Percentiles rank a stretch among this genome's conserved stretches.
Conservation (phyloP, 2,329 filamentous ascomycete genomes). For the Aspergillus clavatus region DNA sequence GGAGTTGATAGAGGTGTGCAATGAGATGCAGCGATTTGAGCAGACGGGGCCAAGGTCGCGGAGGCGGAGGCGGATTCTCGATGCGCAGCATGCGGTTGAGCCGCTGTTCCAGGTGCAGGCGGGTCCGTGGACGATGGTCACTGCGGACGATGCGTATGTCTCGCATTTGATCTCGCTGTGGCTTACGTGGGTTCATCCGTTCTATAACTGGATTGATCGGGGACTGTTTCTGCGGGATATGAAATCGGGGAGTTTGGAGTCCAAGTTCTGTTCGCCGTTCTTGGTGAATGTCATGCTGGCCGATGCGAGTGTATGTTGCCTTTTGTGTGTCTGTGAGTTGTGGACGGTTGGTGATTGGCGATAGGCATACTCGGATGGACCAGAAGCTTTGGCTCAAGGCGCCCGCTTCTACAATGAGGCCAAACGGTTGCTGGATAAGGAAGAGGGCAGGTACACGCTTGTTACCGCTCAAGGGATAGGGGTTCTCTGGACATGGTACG, state of each 20-base stretch:
- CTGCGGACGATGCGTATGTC: conserved; percentile 22
- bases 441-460: conserved; percentile 28
- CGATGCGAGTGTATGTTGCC: conserved; percentile 26
- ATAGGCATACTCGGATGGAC: conserved; percentile 27
- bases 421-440: conserved; percentile 25
- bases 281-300: conserved; percentile 33
- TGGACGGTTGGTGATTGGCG: not conserved
- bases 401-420: conserved; percentile 33
- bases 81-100: conserved; percentile 14
- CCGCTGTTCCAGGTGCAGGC: conserved; percentile 23
- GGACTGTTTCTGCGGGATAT: conserved; percentile 34
- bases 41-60: conserved; percentile 15
- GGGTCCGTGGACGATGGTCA: conserved; percentile 26
- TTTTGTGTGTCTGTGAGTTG: too few species aligned
- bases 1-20: conserved; percentile 16
- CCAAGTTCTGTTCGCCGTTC: conserved; percentile 32
- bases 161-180: conserved; percentile 31
- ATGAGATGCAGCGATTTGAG: conserved; percentile 14
- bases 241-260: conserved; percentile 22
- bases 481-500: conserved; percentile 28
- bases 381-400: conserved; percentile 20
- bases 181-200: conserved; percentile 30
- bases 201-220: conserved; percentile 29
- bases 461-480: conserved; percentile 29
- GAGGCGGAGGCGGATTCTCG: conserved; percentile 13